Evolutionary conservation across 768 basidiomycete genomes (phyloP).

Genomic region (Polyporus arcularius): DNA sequence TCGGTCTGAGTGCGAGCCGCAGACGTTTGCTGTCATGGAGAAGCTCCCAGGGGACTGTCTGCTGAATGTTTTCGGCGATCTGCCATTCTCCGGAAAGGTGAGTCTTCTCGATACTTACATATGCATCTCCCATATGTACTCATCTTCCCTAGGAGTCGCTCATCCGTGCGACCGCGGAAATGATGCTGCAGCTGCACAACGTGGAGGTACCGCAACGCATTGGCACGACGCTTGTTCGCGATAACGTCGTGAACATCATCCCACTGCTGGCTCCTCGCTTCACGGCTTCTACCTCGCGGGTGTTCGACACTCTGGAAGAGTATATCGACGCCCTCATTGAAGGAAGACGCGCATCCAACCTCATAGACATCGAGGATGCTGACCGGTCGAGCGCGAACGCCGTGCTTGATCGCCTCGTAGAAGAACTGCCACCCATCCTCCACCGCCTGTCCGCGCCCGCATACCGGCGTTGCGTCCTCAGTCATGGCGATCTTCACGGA

Average conservation of each 20-base stretch:
- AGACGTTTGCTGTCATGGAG: background rate
- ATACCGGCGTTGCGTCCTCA: slow-evolving; percentile 18
- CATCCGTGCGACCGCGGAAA: slow-evolving; percentile 3
- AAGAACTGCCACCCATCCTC: background rate
- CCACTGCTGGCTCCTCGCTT: background rate
- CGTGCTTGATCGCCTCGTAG: background rate
- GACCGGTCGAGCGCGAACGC: background rate
- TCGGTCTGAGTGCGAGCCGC: background rate
- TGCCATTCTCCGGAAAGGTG: background rate
- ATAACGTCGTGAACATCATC: background rate
- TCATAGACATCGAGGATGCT: background rate
- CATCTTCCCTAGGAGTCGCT: slow-evolving; percentile 3
- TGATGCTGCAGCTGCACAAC: background rate
- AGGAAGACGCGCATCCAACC: background rate
- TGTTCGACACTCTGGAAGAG: slow-evolving; percentile 3
- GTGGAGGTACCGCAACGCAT: slow-evolving; percentile 8
- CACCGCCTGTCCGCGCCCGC: background rate
- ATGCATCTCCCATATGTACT: background rate
- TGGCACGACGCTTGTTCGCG: background rate
- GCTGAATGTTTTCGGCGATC: background rate
- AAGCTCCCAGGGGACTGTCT: background rate
- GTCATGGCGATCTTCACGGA: slow-evolving; percentile 19
- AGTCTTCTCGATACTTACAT: too few species aligned
- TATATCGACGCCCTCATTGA: slow-evolving; percentile 3
- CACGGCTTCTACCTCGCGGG: background rate